A percentile compares a stretch with the other conserved stretches of the same genome.
Evolutionary conservation across 768 basidiomycete species (phyloP).

Genomic region (Boletales sp.): DNA sequence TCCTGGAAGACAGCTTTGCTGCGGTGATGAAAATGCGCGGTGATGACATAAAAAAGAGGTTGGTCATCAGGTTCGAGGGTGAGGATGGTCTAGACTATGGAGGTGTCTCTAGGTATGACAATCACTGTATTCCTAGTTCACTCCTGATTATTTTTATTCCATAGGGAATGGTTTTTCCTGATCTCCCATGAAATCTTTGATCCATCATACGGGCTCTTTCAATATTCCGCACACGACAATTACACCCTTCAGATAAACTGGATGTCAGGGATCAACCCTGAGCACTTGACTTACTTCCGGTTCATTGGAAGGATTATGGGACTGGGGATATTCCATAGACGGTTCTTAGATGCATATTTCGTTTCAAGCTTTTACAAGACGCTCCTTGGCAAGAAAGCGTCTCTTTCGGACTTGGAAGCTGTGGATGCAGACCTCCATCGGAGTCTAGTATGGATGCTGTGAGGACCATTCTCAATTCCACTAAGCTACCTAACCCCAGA

Average conservation of each 20-base stretch:
- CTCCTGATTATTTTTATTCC: constrained; percentile 2
- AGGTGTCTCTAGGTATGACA: constrained; percentile 62
- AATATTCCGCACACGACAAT: constrained; percentile 77
- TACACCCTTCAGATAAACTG: constrained; percentile 81
- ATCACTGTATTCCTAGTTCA: background rate
- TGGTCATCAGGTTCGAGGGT: constrained; percentile 75
- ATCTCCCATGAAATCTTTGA: constrained; percentile 82
- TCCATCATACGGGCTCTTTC: constrained; percentile 77
- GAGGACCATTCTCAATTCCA: constrained; percentile 26
- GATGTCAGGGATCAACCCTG: constrained; percentile 70
- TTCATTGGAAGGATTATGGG: constrained; percentile 76
- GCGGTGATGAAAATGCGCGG: constrained; percentile 80
- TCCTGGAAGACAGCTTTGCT: constrained; percentile 84
- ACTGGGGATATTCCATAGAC: constrained; percentile 72
- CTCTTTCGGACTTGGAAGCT: constrained; percentile 62
- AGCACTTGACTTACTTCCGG: constrained; percentile 77
- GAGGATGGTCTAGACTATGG: constrained; percentile 81
- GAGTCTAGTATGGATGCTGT: constrained; percentile 75
- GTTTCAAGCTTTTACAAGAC: constrained; percentile 81
- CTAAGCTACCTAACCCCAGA: background rate
- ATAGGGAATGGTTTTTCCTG: constrained; percentile 84
- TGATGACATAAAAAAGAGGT: constrained; percentile 62
- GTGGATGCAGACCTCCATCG: constrained; percentile 67
- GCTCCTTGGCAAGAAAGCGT: constrained; percentile 59
- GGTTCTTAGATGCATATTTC: constrained; percentile 78